Conservation (phyloP, 805 yeast genomes). For the Teunomyces lycoperdinae region DNA sequence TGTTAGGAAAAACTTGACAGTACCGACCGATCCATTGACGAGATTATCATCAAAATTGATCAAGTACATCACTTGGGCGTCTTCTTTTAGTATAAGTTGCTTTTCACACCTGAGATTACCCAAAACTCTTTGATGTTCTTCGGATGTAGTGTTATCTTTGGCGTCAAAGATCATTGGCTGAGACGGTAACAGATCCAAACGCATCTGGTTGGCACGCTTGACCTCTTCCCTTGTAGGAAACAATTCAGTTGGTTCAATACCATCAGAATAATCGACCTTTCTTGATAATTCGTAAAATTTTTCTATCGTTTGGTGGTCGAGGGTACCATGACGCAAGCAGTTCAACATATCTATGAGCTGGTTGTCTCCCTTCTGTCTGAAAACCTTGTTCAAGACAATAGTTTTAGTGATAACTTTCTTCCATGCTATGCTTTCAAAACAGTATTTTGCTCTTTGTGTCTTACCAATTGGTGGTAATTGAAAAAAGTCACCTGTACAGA, state of each 20-base stretch:
- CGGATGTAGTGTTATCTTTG: constrained; percentile 26
- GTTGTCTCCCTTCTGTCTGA: constrained; percentile 82
- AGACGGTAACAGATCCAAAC: constrained; percentile 45
- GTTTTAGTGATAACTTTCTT: constrained; percentile 57
- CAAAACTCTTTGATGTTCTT: constrained; percentile 29
- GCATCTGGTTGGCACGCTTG: constrained; percentile 60
- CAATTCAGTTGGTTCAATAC: constrained; percentile 83
- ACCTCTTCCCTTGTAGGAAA: constrained; percentile 88
- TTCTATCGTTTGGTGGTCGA: constrained; percentile 46
- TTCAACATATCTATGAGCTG: constrained; percentile 77
- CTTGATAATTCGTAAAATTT: constrained; percentile 58
- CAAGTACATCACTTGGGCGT: constrained; percentile 93
- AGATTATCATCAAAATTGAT: constrained; percentile 70
- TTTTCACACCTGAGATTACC: constrained; percentile 73
- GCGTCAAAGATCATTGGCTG: constrained; percentile 41
- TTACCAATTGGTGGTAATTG: constrained; percentile 87
- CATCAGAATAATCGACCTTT: constrained; percentile 59
- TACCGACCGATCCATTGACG: constrained; percentile 92
- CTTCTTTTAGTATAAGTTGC: constrained; percentile 62
- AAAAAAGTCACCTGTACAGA: constrained; percentile 92
- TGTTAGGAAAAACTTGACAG: constrained; percentile 54
- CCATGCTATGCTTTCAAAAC: constrained; percentile 81
- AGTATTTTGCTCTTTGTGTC: constrained; percentile 44
- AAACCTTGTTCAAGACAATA: constrained; percentile 71
- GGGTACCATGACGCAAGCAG: constrained; percentile 70